Base-by-base conservation (phyloP, 2,329 filamentous ascomycete species). In the Paraphaeosphaeria sporulosa region DNA sequence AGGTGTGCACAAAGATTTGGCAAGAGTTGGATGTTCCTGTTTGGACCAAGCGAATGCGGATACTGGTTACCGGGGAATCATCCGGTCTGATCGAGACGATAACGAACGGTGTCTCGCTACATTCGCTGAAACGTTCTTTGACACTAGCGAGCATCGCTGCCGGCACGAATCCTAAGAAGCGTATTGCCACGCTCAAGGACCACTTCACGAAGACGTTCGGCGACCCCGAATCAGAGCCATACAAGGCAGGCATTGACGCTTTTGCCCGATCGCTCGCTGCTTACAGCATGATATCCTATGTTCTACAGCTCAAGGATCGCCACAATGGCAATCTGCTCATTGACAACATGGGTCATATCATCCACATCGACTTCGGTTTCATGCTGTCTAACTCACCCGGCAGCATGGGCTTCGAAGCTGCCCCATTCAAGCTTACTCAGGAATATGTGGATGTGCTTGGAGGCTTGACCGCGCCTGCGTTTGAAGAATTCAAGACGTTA, bases 41-140 rank as follows among this genome's bases (percentile, higher is more conserved):
- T n/a, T 95, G 92, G 92, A 90, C 94, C 21, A 94, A 94, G 79
- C 84, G 90, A 60, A 95, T 95, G 92, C 88, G 91, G 56, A 95
- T 95, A 55, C 81, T 95, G 55, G 92, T 95, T 43, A 94, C 91
- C 5, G 92, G 92, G 62, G 92, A 94, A 79, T 92, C 90, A 9
- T 94, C 90, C 1, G 92, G 92, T 3, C 85, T 95, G 49, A 92
- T 95, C 67, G 92, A 95, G 80, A 95, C 92, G 5, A 95, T 95
- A 70, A 94, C 91, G 42, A 94, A 94, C 67, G 92, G 92, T 47
- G 91, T 95, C 13, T 94, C 91, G n/a, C 82, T 95, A 48, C 92
- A 95, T 77, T 94, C 91, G 2, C 83, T 95, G 63, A 94, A 95
- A 79, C 88, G 92, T 64, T 93, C 89, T 72, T 81, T 95, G 58